A percentile compares a stretch with the other conserved stretches of the same genome.
Conservation (phyloP, 164 flowering plant genomes). For the Echeveria elegans region DNA sequence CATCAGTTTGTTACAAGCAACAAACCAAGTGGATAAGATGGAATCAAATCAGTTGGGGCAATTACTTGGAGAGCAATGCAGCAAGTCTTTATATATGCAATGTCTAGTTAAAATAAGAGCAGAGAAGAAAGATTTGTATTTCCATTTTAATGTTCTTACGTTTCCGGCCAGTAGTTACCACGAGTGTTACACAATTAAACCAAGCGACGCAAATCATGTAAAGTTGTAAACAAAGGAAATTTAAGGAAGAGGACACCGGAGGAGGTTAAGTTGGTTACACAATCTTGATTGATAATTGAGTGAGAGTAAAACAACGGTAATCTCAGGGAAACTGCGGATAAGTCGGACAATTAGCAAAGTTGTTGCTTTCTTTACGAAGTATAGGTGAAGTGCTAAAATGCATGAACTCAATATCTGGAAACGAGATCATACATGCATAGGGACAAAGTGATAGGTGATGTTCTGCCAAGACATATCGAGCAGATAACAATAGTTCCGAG, state of each 20-base stretch:
- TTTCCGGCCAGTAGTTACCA: too few species aligned
- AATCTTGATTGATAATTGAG: background rate
- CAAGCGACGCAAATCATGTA: background rate
- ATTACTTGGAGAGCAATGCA: too few species aligned
- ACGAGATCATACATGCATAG: background rate
- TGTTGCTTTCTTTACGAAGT: background rate
- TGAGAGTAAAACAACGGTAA: background rate
- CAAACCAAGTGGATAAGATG: too few species aligned
- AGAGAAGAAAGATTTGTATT: too few species aligned
- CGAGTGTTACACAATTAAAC: too few species aligned
- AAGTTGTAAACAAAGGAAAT: constrained; percentile 7
- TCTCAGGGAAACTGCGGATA: background rate
- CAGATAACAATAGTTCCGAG: background rate
- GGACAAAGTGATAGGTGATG: constrained; percentile 3
- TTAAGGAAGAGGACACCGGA: background rate
- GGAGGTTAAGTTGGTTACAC: constrained; percentile 6
- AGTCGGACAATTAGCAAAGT: background rate
- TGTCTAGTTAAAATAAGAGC: too few species aligned
- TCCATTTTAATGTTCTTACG: too few species aligned
- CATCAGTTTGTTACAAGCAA: too few species aligned
- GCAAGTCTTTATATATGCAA: too few species aligned
- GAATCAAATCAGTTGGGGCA: too few species aligned
- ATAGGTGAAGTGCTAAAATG: background rate
- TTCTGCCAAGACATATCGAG: background rate
- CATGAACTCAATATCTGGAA: constrained; percentile 2